These are phyloP conservation scores for Melampsora abietis-canadensis DNA, from an alignment of 1,284 basidiomycete genomes.

Conservation along the genomic window DNA sequence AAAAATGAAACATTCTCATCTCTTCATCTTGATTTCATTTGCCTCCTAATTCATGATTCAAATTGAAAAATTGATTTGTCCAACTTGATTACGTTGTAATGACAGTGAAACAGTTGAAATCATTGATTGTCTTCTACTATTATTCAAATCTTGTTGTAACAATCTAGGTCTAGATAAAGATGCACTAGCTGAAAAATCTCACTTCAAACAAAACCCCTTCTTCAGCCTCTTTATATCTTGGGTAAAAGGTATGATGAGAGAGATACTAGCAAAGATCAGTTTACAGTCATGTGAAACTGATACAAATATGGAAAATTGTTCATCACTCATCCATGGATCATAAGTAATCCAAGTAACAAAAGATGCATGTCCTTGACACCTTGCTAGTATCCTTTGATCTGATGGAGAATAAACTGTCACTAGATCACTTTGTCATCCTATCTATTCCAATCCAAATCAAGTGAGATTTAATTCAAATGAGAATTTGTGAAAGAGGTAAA, in stretches of 20 bases:
- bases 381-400: slow-evolving; percentile 85
- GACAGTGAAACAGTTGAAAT: slow-evolving; percentile 52
- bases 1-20: slow-evolving; percentile 69
- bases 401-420: slow-evolving; percentile 86
- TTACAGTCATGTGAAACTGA: slow-evolving; percentile 93
- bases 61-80: slow-evolving; percentile 69
- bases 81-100: slow-evolving; percentile 47
- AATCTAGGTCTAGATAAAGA: slow-evolving; percentile 58
- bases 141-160: slow-evolving; percentile 64
- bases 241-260: neutral
- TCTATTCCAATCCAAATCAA: slow-evolving; percentile 55
- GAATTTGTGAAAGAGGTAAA: neutral
- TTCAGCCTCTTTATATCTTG: neutral
- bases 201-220: slow-evolving; percentile 57
- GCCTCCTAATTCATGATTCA: slow-evolving; percentile 83
- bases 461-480: slow-evolving; percentile 32
- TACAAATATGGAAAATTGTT: slow-evolving; percentile 65
- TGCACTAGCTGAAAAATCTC: slow-evolving; percentile 80
- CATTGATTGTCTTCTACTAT: slow-evolving; percentile 59
- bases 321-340: slow-evolving; percentile 78
- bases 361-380: slow-evolving; percentile 73
- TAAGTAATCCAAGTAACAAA: slow-evolving; percentile 87
- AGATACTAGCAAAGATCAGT: slow-evolving; percentile 66
- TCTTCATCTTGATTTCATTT: slow-evolving; percentile 52
- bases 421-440: slow-evolving; percentile 88